phyloP scores from a whole-genome alignment of 768 basidiomycete genomes.

The Lactarius hatsudake region DNA sequence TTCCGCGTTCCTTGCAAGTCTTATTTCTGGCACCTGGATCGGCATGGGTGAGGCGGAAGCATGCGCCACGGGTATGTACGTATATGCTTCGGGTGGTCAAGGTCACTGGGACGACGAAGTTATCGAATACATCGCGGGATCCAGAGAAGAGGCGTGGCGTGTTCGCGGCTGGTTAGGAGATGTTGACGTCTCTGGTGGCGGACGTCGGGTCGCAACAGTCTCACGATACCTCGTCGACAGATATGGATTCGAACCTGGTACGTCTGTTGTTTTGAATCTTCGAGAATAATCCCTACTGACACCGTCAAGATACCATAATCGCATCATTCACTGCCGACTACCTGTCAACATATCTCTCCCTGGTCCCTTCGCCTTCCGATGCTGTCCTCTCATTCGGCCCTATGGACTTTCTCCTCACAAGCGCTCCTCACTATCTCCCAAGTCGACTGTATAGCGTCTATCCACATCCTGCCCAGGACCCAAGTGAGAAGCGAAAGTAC shows the following conservation, averaged over 20 bases:
- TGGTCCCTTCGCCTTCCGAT: constrained; percentile 68
- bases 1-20: constrained; percentile 66
- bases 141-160: constrained; percentile 65
- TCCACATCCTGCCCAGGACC: constrained; percentile 81
- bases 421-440: constrained; percentile 71
- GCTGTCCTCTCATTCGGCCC: constrained; percentile 78
- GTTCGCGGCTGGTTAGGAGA: constrained; percentile 83
- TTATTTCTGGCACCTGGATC: constrained; percentile 69
- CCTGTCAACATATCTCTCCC: constrained; percentile 73
- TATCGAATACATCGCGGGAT: constrained; percentile 75
- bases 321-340: constrained; percentile 76
- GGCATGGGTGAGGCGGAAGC: constrained; percentile 75
- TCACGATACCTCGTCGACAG: constrained; percentile 76
- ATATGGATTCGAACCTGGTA: constrained; percentile 77
- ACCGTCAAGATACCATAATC: constrained; percentile 58
- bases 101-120: constrained; percentile 78
- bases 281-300: neutral
- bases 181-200: constrained; percentile 66
- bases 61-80: constrained; percentile 76
- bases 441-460: constrained; percentile 70
- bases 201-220: constrained; percentile 60
- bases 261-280: constrained; percentile 13
- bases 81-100: constrained; percentile 42
- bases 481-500: constrained; percentile 69
- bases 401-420: constrained; percentile 73